A percentile compares a stretch with the other conserved stretches of the same genome.
Evolutionary conservation across 1,284 basidiomycete genomes (phyloP).

Genomic region (Stygiomarasmius scandens): DNA sequence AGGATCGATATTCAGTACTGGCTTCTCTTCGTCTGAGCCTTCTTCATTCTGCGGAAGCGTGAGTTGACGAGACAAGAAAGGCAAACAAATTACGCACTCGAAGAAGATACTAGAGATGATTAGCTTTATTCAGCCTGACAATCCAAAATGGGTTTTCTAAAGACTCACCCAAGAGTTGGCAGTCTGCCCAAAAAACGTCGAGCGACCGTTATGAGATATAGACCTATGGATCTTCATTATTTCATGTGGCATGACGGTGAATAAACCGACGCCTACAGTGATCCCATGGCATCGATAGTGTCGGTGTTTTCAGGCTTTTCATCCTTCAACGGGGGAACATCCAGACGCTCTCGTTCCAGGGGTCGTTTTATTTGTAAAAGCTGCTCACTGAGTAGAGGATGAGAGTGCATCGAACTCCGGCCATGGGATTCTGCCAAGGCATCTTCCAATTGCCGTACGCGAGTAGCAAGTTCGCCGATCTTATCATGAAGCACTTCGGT

Average conservation of each 20-base stretch:
- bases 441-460: conserved; percentile 67
- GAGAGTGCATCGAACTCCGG: conserved; percentile 45
- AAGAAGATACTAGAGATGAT: conserved; percentile 34
- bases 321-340: conserved; percentile 40
- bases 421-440: conserved; percentile 56
- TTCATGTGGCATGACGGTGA: background rate
- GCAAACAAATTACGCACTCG: conserved; percentile 29
- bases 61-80: background rate
- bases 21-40: conserved; percentile 55
- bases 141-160: background rate
- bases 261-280: conserved; percentile 48
- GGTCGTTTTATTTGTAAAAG: conserved; percentile 66
- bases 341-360: conserved; percentile 56
- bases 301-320: conserved; percentile 46
- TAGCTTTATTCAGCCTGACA: background rate
- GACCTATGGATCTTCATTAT: conserved; percentile 55
- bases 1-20: conserved; percentile 37
- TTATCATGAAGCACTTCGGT: conserved; percentile 70
- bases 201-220: conserved; percentile 60
- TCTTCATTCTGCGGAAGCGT: conserved; percentile 52
- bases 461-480: conserved; percentile 58
- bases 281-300: conserved; percentile 63
- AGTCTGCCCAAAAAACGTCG: conserved; percentile 65
- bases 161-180: conserved; percentile 67
- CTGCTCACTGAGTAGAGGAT: conserved; percentile 61